Base-by-base conservation (phyloP, 2,329 filamentous ascomycete genomes). In the Exserohilum rostratum region DNA sequence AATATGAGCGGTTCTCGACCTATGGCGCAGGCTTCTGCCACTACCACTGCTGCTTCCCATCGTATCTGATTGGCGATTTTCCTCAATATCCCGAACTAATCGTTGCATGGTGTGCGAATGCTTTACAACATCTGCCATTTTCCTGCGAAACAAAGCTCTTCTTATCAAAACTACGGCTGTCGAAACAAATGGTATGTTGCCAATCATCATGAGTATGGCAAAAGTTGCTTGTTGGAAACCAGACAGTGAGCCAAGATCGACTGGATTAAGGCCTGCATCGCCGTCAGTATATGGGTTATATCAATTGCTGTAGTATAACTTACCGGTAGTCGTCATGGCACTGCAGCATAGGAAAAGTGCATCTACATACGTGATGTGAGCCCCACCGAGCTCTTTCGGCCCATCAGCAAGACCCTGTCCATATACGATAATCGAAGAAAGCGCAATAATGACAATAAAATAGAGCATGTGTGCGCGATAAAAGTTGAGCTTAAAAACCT, bases 281-380 rank as follows among this genome's bases (percentile, higher is more conserved):
- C 13, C 5, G 40, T 55, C 12, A 35, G n/a, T 15, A 13, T 18
- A 13, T 15, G 11, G 9, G 5, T 12, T 39, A 4, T 5, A 25
- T 15, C 6, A 5, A 37, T 30, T 18, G 25, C 2, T 22, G 11
- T 18, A 25, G 10, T 2, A 0, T 10, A 5, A 31, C 50, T 9
- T 57, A 62, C 65, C 68, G 9, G 67, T 72, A 2, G 68, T 72
- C 7, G 69, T 71, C 66, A 72, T 72, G 11, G 69, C 68, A 51
- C 67, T 70, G 20, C 61, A 65, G 29, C 64, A 64, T 6, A 72
- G 43, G 34, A 70, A 71, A 11, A 72, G 40, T 3, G 67, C 68
- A 33, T 72, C 61, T 17, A 66, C 63, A 27, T 71, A 72, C 4
- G 57, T 64, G 7, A 71, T 30, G 30, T 61, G 61, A 6, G 51